Base-by-base conservation (phyloP, 2,329 filamentous ascomycete genomes). In the Aspergillus neoniger region DNA sequence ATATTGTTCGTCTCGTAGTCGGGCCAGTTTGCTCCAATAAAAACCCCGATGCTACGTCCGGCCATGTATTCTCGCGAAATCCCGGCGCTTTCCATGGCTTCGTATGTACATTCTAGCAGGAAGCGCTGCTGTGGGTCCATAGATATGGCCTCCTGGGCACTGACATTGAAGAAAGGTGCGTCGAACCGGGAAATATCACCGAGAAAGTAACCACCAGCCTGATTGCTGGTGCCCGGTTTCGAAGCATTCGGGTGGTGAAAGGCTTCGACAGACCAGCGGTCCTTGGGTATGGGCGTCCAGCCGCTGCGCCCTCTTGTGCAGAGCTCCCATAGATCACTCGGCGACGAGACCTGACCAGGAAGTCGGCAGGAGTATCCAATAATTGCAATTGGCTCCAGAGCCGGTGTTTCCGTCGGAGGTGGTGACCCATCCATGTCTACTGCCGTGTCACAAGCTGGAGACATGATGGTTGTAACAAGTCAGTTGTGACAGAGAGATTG, bases 91-190 rank as follows among this genome's bases (percentile, higher is more conserved):
- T 70, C 67, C 5, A 67, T 21, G 17, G 60, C 60, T 59, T 70
- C 64, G 36, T 68, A 69, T 4, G 52, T 47, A 7, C 58, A 58
- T 57, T 70, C 68, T 2, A 71, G 66, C 36, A 67, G 43, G 12
- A 70, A 44, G n/a, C 70, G 57, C 25, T 61, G 57, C 41, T 69
- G 61, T 15, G 50, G 58, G 43, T 65, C 65, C 4, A 64, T 66
- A 36, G 69, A 65, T 12, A 62, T 41, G 2, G 59, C 30, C 10
- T 56, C 39, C 21, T 53, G 28, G n/a, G 39, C 38, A 14, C 59
- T 65, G 12, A 72, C 67, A 25, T 59, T 60, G 57, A 74, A 74
- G 50, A 75, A 74, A 0, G 65, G 19, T 0, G 71, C 67, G 57
- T 75, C 71, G 48, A 74, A 73, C 0, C n/a, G 17, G 5, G 28